A percentile compares a stretch with the other conserved stretches of the same genome.
Evolutionary conservation across 2,329 filamentous ascomycete species (phyloP).

Genomic region (Fusarium sp.): DNA sequence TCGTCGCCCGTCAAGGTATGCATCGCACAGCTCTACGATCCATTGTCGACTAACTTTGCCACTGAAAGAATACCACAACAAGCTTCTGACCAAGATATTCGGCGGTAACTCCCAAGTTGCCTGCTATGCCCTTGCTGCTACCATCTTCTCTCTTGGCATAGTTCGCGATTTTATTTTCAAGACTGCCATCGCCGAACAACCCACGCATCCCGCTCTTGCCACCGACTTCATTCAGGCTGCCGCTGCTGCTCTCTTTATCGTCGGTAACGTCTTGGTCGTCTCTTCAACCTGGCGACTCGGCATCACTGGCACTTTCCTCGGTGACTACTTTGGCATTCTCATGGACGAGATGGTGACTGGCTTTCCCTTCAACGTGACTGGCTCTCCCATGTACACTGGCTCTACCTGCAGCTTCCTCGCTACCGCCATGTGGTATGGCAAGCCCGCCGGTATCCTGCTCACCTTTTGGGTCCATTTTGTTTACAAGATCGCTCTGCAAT

Average conservation of each 20-base stretch:
- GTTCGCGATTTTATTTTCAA: constrained; percentile 91
- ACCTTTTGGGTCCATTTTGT: constrained; percentile 80
- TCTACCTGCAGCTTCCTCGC: constrained; percentile 93
- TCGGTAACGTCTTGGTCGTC: constrained; percentile 87
- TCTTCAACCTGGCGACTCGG: constrained; percentile 92
- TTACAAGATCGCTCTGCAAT: constrained; percentile 84
- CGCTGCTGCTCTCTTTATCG: constrained; percentile 77
- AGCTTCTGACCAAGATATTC: constrained; percentile 88
- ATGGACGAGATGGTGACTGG: constrained; percentile 95
- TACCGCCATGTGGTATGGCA: constrained; percentile 84
- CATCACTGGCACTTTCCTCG: constrained; percentile 94
- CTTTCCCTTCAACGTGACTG: constrained; percentile 94
- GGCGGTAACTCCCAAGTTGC: constrained; percentile 80
- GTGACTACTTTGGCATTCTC: constrained; percentile 98
- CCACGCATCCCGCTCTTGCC: constrained; percentile 79
- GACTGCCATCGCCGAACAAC: constrained; percentile 80
- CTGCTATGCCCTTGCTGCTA: constrained; percentile 89
- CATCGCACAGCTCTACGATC: constrained; percentile 11
- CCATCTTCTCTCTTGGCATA: constrained; percentile 93
- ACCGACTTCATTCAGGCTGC: constrained; percentile 69
- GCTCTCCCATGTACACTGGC: constrained; percentile 96
- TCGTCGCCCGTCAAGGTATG: constrained; percentile 83
- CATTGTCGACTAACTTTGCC: constrained; percentile 30
- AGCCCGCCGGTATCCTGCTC: constrained; percentile 85
- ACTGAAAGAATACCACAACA: constrained; percentile 85